These are phyloP conservation scores for Draba incana DNA, from an alignment of 345 rosid genomes.

Conservation along the genomic window DNA sequence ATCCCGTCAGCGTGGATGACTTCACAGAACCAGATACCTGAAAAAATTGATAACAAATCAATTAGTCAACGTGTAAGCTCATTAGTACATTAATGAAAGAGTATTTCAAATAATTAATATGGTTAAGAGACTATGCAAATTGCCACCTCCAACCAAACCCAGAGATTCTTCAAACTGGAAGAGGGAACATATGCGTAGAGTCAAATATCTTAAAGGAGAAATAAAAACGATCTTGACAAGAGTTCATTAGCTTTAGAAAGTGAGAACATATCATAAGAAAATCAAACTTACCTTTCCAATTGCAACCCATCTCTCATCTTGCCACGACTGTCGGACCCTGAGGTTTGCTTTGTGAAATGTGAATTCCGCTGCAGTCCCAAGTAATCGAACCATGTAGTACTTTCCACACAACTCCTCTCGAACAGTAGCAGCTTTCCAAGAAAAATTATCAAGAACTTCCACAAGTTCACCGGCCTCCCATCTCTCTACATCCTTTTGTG, in stretches of 20 bases:
- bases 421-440: conserved; percentile 67
- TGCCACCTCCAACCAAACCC: conserved; percentile 27
- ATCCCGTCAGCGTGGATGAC: conserved; percentile 39
- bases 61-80: conserved; percentile 28
- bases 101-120: conserved; percentile 2
- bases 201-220: conserved; percentile 4
- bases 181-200: neutral
- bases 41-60: conserved; percentile 30
- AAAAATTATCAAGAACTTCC: conserved; percentile 57
- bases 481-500: conserved; percentile 45
- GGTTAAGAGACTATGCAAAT: neutral
- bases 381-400: conserved; percentile 52
- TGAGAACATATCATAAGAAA: neutral
- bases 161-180: conserved; percentile 3
- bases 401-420: conserved; percentile 41
- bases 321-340: conserved; percentile 70
- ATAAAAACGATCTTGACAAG: neutral
- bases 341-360: conserved; percentile 47
- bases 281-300: conserved; percentile 49
- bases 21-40: conserved; percentile 49
- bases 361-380: conserved; percentile 48
- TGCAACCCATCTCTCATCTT: conserved; percentile 59
- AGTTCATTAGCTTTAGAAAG: neutral
- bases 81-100: neutral
- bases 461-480: conserved; percentile 68